Percentiles rank a stretch among this genome's conserved stretches.
Evolutionary conservation across 192 early-diverging fungal species (phyloP).

Genomic region (Backusella australiensis): DNA sequence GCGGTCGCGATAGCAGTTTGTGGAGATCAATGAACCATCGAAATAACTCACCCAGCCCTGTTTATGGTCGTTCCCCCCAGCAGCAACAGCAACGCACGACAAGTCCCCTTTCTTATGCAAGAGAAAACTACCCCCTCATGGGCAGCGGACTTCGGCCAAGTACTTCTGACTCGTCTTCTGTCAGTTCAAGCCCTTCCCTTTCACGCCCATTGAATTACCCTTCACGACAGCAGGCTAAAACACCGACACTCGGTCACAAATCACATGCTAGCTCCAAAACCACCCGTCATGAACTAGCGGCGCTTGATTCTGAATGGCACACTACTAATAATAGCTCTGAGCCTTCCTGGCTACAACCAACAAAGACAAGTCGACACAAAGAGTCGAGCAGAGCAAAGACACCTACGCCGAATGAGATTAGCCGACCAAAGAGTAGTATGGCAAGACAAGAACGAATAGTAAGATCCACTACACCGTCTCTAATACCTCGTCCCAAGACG

Average conservation of each 20-base stretch:
- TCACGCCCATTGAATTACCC: background rate
- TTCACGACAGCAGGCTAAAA: background rate
- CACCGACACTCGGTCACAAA: background rate
- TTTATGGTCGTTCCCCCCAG: slow-evolving; percentile 5
- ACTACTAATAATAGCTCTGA: background rate
- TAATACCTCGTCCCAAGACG: slow-evolving; percentile 1
- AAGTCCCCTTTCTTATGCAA: slow-evolving; percentile 14
- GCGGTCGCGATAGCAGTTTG: slow-evolving; percentile 10
- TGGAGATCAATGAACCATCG: slow-evolving; percentile 19
- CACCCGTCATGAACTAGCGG: slow-evolving; percentile 5
- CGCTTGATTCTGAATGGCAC: slow-evolving; percentile 14
- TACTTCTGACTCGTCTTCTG: slow-evolving; percentile 18
- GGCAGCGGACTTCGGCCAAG: slow-evolving; percentile 13
- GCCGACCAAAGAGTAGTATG: slow-evolving; percentile 21
- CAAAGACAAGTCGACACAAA: slow-evolving; percentile 30
- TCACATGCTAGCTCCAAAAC: slow-evolving; percentile 15
- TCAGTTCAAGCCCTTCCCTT: background rate
- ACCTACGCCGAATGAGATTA: slow-evolving; percentile 9
- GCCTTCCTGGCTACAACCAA: slow-evolving; percentile 31
- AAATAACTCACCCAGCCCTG: slow-evolving; percentile 20
- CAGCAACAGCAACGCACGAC: slow-evolving; percentile 12
- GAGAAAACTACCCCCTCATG: background rate
- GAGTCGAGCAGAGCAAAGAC: slow-evolving; percentile 22
- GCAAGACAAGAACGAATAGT: background rate
- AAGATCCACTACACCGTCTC: background rate